Conservation (phyloP, 495 filamentous ascomycete species). For the Bryoglossum gracile region DNA sequence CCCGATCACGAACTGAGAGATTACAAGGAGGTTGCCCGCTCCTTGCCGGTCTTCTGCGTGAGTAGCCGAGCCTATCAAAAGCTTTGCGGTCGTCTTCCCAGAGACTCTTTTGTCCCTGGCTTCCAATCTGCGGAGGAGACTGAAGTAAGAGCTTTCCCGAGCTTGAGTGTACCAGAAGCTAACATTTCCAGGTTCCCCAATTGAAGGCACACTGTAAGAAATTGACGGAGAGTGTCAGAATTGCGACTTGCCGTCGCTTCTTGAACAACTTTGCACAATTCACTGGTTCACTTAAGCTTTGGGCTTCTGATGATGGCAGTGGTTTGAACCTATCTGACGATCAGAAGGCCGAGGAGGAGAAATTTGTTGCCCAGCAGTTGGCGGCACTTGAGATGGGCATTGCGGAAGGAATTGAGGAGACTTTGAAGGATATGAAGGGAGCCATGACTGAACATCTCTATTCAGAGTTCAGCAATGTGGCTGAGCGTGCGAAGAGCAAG, state of each 20-base stretch:
- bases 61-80: slow-evolving; percentile 53
- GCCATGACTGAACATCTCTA: slow-evolving; percentile 39
- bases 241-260: slow-evolving; percentile 36
- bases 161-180: not conserved
- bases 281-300: slow-evolving; percentile 45
- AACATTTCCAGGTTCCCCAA: slow-evolving; percentile 44
- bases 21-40: slow-evolving; percentile 45
- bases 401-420: slow-evolving; percentile 30
- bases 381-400: slow-evolving; percentile 39
- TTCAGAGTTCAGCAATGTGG: slow-evolving; percentile 32
- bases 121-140: slow-evolving; percentile 42
- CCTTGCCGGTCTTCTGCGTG: slow-evolving; percentile 56
- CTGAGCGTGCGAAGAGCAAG: slow-evolving; percentile 31
- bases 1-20: slow-evolving; percentile 32
- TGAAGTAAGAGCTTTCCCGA: no score
- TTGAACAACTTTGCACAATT: slow-evolving; percentile 42
- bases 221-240: slow-evolving; percentile 42
- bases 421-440: slow-evolving; percentile 31
- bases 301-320: slow-evolving; percentile 40
- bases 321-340: slow-evolving; percentile 35
- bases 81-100: slow-evolving; percentile 45
- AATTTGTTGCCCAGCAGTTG: slow-evolving; percentile 35
- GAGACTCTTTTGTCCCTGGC: slow-evolving; percentile 38
- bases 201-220: slow-evolving; percentile 49
- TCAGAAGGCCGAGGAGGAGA: slow-evolving; percentile 33